These are phyloP conservation scores for Tulasnella sp. DNA, from an alignment of 768 basidiomycete genomes.

Conservation along the genomic window DNA sequence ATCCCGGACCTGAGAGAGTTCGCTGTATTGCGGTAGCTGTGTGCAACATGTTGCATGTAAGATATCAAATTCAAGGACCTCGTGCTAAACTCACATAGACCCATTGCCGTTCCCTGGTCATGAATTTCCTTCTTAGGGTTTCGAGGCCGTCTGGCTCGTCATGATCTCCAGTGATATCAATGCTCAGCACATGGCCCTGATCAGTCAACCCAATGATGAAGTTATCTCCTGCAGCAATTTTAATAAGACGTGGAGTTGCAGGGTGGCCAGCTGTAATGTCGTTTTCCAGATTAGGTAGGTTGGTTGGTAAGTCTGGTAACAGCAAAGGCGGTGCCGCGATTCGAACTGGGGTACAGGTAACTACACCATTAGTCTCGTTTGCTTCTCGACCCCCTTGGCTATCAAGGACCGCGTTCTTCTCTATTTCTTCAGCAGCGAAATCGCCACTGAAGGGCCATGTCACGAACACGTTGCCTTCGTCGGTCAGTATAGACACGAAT, in stretches of 20 bases:
- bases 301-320: constrained; percentile 44
- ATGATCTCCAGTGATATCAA: constrained; percentile 26
- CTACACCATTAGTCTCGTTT: constrained; percentile 29
- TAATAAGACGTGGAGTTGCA: constrained; percentile 37
- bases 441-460: constrained; percentile 54
- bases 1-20: constrained; percentile 38
- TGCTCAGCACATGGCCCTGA: constrained; percentile 61
- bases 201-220: constrained; percentile 71
- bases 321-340: constrained; percentile 40
- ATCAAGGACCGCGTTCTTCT: constrained; percentile 27
- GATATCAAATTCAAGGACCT: not conserved
- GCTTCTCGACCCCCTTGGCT: constrained; percentile 42
- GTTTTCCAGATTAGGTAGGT: constrained; percentile 38
- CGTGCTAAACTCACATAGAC: constrained; percentile 46
- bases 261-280: constrained; percentile 25
- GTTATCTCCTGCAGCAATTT: constrained; percentile 67
- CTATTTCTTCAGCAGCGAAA: constrained; percentile 29
- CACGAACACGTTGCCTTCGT: constrained; percentile 55
- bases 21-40: constrained; percentile 65
- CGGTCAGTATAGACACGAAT: constrained; percentile 61
- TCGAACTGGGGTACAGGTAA: constrained; percentile 52
- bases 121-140: constrained; percentile 1
- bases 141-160: constrained; percentile 27
- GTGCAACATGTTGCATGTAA: not conserved
- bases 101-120: constrained; percentile 30